phyloP scores from a whole-genome alignment of 768 basidiomycete species.

The Austroboletus eburneus region DNA sequence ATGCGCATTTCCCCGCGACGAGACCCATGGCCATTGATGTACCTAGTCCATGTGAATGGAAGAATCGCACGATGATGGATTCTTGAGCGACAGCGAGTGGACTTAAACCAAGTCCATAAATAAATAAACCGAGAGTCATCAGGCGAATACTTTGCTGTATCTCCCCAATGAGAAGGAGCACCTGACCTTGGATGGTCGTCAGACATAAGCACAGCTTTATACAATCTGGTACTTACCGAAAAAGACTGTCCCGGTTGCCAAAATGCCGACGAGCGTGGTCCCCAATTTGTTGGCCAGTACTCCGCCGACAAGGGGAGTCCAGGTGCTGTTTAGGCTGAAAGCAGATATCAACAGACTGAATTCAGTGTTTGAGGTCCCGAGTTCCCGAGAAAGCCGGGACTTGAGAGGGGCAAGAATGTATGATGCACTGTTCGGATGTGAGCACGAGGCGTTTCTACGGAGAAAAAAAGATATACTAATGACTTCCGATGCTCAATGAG shows the following conservation, averaged over 20 bases:
- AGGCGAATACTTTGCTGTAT: slow-evolving; percentile 53
- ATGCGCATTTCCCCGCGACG: slow-evolving; percentile 73
- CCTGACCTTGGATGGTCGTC: slow-evolving; percentile 45
- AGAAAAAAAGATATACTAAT: slow-evolving; percentile 54
- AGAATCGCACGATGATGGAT: slow-evolving; percentile 80
- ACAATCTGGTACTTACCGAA: slow-evolving; percentile 37
- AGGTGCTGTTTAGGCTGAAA: slow-evolving; percentile 67
- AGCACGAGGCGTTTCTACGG: background rate
- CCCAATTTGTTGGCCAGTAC: slow-evolving; percentile 66
- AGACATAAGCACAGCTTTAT: slow-evolving; percentile 1
- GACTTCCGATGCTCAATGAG: slow-evolving; percentile 70
- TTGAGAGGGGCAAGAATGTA: slow-evolving; percentile 80
- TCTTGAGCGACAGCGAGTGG: slow-evolving; percentile 83
- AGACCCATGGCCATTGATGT: slow-evolving; percentile 80
- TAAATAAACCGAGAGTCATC: slow-evolving; percentile 73
- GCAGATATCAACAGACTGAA: slow-evolving; percentile 76
- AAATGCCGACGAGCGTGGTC: slow-evolving; percentile 64
- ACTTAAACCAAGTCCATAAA: slow-evolving; percentile 76
- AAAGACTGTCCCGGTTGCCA: slow-evolving; percentile 72
- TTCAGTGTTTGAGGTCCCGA: slow-evolving; percentile 73
- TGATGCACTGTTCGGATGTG: slow-evolving; percentile 44
- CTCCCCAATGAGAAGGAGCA: slow-evolving; percentile 64
- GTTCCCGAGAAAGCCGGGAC: slow-evolving; percentile 59
- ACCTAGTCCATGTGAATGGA: slow-evolving; percentile 70
- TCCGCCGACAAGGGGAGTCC: slow-evolving; percentile 78